Evolutionary conservation across 768 basidiomycete genomes (phyloP), one percentile per base, ranked within the genome.

Genomic region (Lanmaoa rubissima): DNA sequence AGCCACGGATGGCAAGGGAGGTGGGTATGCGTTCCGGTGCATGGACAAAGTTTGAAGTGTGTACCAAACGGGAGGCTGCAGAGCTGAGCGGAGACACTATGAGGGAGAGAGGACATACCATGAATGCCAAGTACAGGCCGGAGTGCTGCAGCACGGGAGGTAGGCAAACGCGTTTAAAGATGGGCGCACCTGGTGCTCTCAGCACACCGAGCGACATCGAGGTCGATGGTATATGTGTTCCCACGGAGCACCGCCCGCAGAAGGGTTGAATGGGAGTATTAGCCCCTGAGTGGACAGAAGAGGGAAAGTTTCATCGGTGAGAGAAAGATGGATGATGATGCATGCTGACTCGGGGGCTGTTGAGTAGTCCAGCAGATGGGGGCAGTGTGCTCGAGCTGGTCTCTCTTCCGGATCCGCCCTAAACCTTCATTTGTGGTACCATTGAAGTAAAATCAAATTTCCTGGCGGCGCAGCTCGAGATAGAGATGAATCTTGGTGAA

Each of bases 1-100:
- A 92, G 47, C 85, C 90, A 42, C 79, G 81, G 68, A 88, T 82
- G 12, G 94, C 94, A 48, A 93, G 73, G 14, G 76, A 73, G 7
- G 92, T 92, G 60, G 82, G 72, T 45, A 75, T 68, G 48, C 70
- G 59, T 38, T 78, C 69, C 24, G 74, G 73, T 44, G 78, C 74
- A 13, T 75, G 77, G 13, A 69, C 67, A 50, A 79, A 70, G 49
- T 69, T 74, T 10, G 86, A 82, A 10, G 80, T 72, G 64, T 88
- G 85, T 19, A 91, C 65, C 41, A 78, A 77, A 63, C 86, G 86
- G 66, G 68, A 73, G 54, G 76, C 83, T 84, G 43, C 38, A 60
- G 48, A 32, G 46, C 38, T 53, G 26, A 67, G 54, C 61, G 58
- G 62, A 45, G 48, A 26, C 48, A 61, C 55, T 38, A 19, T 3